Percentiles rank a stretch among this genome's conserved stretches.
Conservation (phyloP, 352 stramenopile genomes). For the Phytophthora idaei region DNA sequence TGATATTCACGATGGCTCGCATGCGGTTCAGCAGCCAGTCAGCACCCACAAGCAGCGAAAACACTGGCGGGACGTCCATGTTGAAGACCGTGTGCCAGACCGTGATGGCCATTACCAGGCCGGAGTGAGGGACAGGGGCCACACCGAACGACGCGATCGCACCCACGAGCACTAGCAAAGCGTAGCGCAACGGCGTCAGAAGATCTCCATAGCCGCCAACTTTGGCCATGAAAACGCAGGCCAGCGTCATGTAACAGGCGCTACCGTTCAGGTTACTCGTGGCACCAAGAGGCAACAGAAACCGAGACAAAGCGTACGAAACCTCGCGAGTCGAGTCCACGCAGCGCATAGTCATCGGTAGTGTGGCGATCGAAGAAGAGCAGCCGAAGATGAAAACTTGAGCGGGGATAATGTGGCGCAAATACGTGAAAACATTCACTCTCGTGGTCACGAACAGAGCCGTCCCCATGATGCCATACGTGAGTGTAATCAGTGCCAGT, state of each 20-base stretch:
- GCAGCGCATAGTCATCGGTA: slow-evolving; percentile 79
- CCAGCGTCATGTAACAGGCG: slow-evolving; percentile 76
- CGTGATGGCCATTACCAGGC: slow-evolving; percentile 78
- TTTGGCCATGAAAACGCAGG: slow-evolving; percentile 76
- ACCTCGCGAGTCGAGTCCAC: slow-evolving; percentile 71
- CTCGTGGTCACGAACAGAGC: slow-evolving; percentile 63
- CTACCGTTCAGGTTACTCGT: slow-evolving; percentile 78
- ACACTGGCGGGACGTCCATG: slow-evolving; percentile 54
- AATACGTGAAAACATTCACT: slow-evolving; percentile 68
- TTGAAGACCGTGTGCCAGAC: slow-evolving; percentile 79
- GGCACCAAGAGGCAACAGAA: slow-evolving; percentile 68
- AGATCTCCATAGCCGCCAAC: slow-evolving; percentile 53
- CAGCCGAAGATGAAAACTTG: slow-evolving; percentile 82
- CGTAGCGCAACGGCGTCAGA: slow-evolving; percentile 57
- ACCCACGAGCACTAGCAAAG: slow-evolving; percentile 61
- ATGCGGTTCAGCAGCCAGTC: slow-evolving; percentile 80
- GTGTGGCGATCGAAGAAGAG: slow-evolving; percentile 78
- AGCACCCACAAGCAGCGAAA: slow-evolving; percentile 68
- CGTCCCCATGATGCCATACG: slow-evolving; percentile 54
- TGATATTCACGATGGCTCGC: slow-evolving; percentile 79
- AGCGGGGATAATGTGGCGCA: slow-evolving; percentile 69
- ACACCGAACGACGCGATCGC: slow-evolving; percentile 74
- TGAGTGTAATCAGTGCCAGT: slow-evolving; percentile 49
- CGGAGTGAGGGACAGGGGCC: slow-evolving; percentile 71
- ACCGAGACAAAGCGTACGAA: slow-evolving; percentile 61